Percentiles rank a stretch among this genome's conserved stretches.
Evolutionary conservation across 2,329 filamentous ascomycete species (phyloP).

Genomic region (Drechmeria coniospora): DNA sequence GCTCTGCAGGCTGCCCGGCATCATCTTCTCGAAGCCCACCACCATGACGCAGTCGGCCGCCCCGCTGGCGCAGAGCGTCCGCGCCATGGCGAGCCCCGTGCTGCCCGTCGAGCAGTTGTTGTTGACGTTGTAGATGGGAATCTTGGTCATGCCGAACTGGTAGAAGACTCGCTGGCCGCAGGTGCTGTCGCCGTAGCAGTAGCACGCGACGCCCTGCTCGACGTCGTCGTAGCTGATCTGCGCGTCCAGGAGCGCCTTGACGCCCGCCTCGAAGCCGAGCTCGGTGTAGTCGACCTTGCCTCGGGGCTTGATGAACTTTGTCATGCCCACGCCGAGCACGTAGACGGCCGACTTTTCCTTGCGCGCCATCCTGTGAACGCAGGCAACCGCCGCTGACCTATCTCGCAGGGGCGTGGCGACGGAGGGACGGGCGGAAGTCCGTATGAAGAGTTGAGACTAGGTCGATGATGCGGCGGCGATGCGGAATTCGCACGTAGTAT

Average conservation of each 20-base stretch:
- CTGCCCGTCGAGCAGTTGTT: constrained; percentile 98
- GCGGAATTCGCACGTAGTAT: too few relatives aligned
- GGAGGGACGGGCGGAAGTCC: too few relatives aligned
- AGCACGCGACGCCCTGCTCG: constrained; percentile 90
- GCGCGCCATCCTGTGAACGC: constrained; percentile 36
- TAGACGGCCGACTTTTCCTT: constrained; percentile 47
- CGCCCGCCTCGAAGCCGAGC: constrained; percentile 79
- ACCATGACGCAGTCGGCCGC: constrained; percentile 80
- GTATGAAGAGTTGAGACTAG: too few relatives aligned
- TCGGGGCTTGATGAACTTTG: constrained; percentile 95
- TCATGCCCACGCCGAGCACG: constrained; percentile 95
- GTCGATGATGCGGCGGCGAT: too few relatives aligned
- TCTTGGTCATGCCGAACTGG: constrained; percentile 93
- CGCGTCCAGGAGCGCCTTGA: constrained; percentile 73
- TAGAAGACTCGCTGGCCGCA: constrained; percentile 96
- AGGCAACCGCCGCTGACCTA: too few relatives aligned
- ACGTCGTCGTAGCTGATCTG: constrained; percentile 95
- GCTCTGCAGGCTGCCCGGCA: constrained; percentile 67
- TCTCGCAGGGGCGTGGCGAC: too few relatives aligned
- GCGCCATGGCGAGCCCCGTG: constrained; percentile 72
- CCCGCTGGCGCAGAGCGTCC: constrained; percentile 64
- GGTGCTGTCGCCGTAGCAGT: constrained; percentile 92
- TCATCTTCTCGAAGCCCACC: constrained; percentile 98
- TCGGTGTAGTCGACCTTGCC: constrained; percentile 92
- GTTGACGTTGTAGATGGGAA: constrained; percentile 96